Percentiles rank a stretch among this genome's conserved stretches.
These are phyloP conservation scores for Fusarium penzigii DNA, from an alignment of 2,329 filamentous ascomycete genomes.

Conservation along the genomic window DNA sequence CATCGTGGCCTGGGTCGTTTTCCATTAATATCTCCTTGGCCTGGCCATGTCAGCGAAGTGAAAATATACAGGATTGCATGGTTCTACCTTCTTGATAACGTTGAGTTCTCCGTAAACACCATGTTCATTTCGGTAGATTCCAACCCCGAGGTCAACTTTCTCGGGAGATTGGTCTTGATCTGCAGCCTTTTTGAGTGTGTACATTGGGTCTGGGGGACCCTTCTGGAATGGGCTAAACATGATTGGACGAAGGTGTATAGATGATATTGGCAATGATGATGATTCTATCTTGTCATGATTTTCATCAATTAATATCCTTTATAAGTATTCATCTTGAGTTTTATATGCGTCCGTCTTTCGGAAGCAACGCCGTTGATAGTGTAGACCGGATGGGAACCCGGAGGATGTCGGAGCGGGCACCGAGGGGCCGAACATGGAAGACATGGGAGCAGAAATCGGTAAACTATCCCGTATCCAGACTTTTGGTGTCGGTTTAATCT, in stretches of 20 bases:
- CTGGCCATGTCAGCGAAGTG: conserved; percentile 8
- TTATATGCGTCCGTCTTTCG: too few relatives aligned
- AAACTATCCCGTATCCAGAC: too few relatives aligned
- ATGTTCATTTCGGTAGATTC: conserved; percentile 37
- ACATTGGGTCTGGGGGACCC: conserved; percentile 36
- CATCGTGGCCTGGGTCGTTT: conserved; percentile 29
- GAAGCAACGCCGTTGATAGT: too few relatives aligned
- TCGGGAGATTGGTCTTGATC: conserved; percentile 29
- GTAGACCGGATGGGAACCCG: too few relatives aligned
- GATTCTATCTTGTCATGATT: too few relatives aligned
- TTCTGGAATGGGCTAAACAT: conserved; percentile 26
- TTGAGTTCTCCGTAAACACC: conserved; percentile 34
- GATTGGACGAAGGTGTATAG: not conserved
- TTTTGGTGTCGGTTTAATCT: too few relatives aligned
- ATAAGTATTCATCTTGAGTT: too few relatives aligned
- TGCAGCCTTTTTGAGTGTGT: conserved; percentile 32
- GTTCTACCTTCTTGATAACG: conserved; percentile 21
- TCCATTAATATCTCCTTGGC: conserved; percentile 24
- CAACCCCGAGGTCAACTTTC: conserved; percentile 40
- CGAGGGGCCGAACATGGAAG: too few relatives aligned
- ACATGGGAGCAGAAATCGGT: too few relatives aligned
- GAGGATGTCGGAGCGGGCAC: too few relatives aligned
- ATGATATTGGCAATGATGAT: not conserved
- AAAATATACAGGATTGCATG: too few relatives aligned
- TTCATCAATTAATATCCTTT: too few relatives aligned